A percentile compares a stretch with the other conserved stretches of the same genome.
phyloP scores from a whole-genome alignment of 306 rosid species.

The Senna tora region DNA sequence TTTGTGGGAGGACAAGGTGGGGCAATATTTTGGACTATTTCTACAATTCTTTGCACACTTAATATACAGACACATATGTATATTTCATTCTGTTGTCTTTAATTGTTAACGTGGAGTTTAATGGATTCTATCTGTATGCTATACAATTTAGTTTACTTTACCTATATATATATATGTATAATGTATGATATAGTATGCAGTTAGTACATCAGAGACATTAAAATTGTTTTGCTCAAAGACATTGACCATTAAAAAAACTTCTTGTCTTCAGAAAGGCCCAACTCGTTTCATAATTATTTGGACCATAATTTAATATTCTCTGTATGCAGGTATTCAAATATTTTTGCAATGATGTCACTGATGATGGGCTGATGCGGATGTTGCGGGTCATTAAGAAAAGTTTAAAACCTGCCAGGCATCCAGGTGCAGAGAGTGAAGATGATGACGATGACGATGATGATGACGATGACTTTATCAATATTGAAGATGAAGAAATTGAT shows the following conservation, averaged over 20 bases:
- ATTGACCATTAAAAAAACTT: neutral
- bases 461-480: slow-evolving; percentile 67
- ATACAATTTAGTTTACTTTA: neutral
- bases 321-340: slow-evolving; percentile 75
- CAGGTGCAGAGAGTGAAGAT: slow-evolving; percentile 58
- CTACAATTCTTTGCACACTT: too few relatives aligned
- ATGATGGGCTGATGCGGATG: slow-evolving; percentile 81
- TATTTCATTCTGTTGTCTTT: neutral
- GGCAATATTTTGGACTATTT: too few relatives aligned
- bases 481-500: slow-evolving; percentile 82
- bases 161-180: too few relatives aligned
- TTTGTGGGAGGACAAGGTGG: too few relatives aligned
- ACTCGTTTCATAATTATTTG: neutral
- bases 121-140: neutral
- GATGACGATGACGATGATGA: slow-evolving; percentile 56
- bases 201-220: neutral
- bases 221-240: neutral
- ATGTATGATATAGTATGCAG: neutral
- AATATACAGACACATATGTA: too few relatives aligned
- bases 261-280: slow-evolving; percentile 13
- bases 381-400: slow-evolving; percentile 77
- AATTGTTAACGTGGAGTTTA: neutral
- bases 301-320: slow-evolving; percentile 31
- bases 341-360: slow-evolving; percentile 70
- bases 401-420: slow-evolving; percentile 82